phyloP scores from a whole-genome alignment of 257 asterid species.

The Nicotiana knightiana region DNA sequence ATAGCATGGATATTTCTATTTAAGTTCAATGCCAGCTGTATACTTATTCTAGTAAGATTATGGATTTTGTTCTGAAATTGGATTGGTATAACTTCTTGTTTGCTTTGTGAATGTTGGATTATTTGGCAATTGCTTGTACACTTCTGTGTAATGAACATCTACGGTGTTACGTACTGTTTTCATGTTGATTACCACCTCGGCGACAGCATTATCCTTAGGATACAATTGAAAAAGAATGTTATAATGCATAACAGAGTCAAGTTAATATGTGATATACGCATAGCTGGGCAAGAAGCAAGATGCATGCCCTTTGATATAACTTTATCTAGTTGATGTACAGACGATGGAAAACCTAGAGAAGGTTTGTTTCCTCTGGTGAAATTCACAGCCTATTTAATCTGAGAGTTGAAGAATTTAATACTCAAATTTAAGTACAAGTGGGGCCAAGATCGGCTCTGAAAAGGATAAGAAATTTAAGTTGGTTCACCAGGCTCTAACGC shows the following conservation, averaged over 20 bases:
- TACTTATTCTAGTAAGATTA: too few species aligned
- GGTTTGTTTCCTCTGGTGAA: too few species aligned
- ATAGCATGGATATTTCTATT: neutral
- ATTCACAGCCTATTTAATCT: too few species aligned
- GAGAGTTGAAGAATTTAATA: too few species aligned
- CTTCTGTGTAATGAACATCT: neutral
- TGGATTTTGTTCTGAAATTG: conserved; percentile 1
- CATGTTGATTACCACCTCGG: neutral
- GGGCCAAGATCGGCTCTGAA: too few species aligned
- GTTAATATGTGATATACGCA: too few species aligned
- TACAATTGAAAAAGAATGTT: too few species aligned
- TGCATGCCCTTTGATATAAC: neutral
- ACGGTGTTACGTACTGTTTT: neutral
- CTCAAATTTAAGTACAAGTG: too few species aligned
- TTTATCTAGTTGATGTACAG: neutral
- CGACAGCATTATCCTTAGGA: neutral
- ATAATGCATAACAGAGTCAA: too few species aligned
- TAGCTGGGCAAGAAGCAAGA: neutral
- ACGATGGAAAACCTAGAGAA: neutral
- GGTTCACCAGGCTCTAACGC: too few species aligned
- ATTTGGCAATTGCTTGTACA: neutral
- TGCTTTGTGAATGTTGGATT: neutral
- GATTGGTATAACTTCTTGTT: conserved; percentile 3
- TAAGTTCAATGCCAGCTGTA: neutral
- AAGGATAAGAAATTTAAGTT: too few species aligned